Percentiles rank a stretch among this genome's conserved stretches.
Evolutionary conservation across 345 rosid genomes (phyloP).

Genomic region (Gossypium thurberi): DNA sequence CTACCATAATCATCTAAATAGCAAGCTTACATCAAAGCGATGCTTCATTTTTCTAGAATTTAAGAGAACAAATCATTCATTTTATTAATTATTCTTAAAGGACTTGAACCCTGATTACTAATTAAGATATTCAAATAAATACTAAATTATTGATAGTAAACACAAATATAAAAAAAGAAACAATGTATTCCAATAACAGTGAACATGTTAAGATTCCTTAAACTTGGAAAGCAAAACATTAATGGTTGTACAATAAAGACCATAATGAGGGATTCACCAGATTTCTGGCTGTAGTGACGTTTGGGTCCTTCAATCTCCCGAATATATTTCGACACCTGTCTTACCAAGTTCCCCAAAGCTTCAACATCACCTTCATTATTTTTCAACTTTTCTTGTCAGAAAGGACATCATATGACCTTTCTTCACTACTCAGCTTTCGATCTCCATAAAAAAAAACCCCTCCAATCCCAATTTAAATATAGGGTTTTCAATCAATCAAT

Average conservation of each 20-base stretch:
- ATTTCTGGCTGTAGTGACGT: neutral
- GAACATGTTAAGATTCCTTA: neutral
- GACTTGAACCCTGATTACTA: too few species aligned
- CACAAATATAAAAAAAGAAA: neutral
- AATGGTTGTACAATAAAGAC: neutral
- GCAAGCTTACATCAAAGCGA: too few species aligned
- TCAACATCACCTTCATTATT: neutral
- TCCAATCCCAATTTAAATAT: neutral
- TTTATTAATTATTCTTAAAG: too few species aligned
- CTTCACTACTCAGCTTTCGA: neutral
- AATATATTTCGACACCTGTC: neutral
- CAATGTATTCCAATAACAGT: neutral
- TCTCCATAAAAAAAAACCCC: neutral
- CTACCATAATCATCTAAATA: too few species aligned
- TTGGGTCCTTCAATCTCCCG: neutral
- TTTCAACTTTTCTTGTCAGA: neutral
- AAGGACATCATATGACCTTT: neutral
- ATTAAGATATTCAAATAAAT: too few species aligned
- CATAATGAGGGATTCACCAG: neutral
- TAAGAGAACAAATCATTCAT: too few species aligned
- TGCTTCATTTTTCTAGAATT: too few species aligned
- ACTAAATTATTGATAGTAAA: too few species aligned
- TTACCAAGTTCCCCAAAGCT: neutral
- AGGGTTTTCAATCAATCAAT: neutral
- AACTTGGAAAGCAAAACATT: neutral